Evolutionary conservation across 495 filamentous ascomycete species (phyloP), one percentile per base, ranked within the genome.

Genomic region (Aspergillus sclerotioniger): DNA sequence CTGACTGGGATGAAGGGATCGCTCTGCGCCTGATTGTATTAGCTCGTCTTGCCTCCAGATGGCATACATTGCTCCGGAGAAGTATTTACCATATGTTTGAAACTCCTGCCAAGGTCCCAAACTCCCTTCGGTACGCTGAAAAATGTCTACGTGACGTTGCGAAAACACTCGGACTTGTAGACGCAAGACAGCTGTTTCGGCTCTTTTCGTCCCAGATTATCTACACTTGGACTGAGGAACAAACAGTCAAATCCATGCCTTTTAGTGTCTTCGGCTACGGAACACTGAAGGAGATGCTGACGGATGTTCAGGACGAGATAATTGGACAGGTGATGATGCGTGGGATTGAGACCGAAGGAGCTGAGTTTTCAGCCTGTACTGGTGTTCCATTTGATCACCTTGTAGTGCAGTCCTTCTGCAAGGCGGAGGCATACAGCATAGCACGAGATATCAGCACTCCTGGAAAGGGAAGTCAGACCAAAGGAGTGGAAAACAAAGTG

Each of bases 1-100:
- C 76, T 17, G 82, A 85, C 45, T 88, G 84, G 79, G 67, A 75
- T 3, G 94, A 97, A 74, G 92, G 92, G 6, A 91, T 98, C 59
- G 90, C 91, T 3, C 79, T 94, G 44, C 86, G 95, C 15, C 74
- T 98, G 8, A 84, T 89, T 63, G 83, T 89, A 25, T 77, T 96
- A 10, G 80, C 85, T 5, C 82, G 81, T 59, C 73, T 99, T 39
- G 93, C 88, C 44, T 88, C 90, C 28, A 69, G 71, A 59, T 96
- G 89, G 92, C 84, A 86, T 56, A 95, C 89, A 6, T 79, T 93
- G 53, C 76, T 92, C 47, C 88, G 90, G 51, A 87, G 87, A 58
- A 88, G 88, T 59, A 88, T 96, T 17, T 98, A 96, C 69, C 87
- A 92, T 69, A 91, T 96, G 20, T 94, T 96, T 62, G 94, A 97